Base-by-base conservation (phyloP, 768 basidiomycete genomes). In the Pisolithus tinctorius region DNA sequence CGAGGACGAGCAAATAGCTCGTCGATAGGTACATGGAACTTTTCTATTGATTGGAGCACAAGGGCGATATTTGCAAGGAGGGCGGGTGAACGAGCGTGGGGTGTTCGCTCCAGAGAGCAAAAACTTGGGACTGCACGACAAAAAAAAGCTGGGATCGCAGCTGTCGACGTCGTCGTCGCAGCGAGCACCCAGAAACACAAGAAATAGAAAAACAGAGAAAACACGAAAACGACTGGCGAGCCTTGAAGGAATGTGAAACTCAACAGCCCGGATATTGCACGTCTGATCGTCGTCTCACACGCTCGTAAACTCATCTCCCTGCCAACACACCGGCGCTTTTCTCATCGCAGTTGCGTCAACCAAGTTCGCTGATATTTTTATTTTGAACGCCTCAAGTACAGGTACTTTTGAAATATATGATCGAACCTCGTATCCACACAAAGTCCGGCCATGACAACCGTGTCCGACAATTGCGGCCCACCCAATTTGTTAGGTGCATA, bases 31-130 rank as follows among this genome's bases (percentile, higher is more conserved):
- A 58, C 59, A 72, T 56, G 50, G 58, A 56, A 34, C 34, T 34
- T 34, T 34, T 34, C 5, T 2, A 20, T 20, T 20, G 20, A 20
- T 34, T 14, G 34, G 34, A 13, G 31, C 31, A 3, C 31, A 34
- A 53, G 59, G 64, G 59, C 63, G 54, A 60, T 47, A 47, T 56
- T 52, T 62, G 70, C 65, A 54, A 54, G 63, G 64, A 63, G 60
- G 60, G 66, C 58, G 60, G 49, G 49, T 49, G 57, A 78, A 77
- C 46, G 76, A 76, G 69, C 64, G 75, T 74, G 71, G 47, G 55
- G 59, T 52, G 26, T 50, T 53, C 45, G 49, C 55, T 50, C 54
- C 60, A 34, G 31, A 46, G 47, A 10, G 52, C 49, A 47, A 46
- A 41, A 46, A 55, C 31, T 7, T 38, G 44, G 47, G 47, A 27